phyloP scores from a whole-genome alignment of 495 filamentous ascomycete species.

The Aspergillus mulundensis region DNA sequence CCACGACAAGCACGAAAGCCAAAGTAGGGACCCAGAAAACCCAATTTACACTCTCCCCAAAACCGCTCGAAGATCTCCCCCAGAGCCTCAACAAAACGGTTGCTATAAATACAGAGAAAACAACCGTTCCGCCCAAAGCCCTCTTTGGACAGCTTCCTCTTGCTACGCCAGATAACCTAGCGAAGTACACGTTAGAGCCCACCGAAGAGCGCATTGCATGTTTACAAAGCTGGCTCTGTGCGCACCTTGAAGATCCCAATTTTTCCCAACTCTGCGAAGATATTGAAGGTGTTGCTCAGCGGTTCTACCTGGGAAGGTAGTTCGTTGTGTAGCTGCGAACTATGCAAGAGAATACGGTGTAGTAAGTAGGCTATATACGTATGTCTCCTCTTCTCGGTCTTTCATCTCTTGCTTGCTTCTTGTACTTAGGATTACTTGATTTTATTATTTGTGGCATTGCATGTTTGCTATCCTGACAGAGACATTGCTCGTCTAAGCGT shows the following conservation, averaged over 20 bases:
- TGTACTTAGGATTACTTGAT: neutral
- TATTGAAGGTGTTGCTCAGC: conserved; percentile 42
- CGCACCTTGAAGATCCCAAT: conserved; percentile 39
- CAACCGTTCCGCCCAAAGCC: neutral
- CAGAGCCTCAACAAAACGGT: neutral
- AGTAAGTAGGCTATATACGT: neutral
- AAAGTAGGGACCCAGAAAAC: neutral
- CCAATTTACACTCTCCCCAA: neutral
- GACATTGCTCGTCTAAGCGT: neutral
- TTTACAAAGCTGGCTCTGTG: conserved; percentile 43
- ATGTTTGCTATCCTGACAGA: neutral
- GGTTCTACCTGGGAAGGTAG: conserved; percentile 37
- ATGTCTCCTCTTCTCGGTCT: neutral
- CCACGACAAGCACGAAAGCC: neutral
- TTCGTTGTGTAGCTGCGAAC: neutral
- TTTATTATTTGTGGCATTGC: neutral
- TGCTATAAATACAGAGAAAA: conserved; percentile 7
- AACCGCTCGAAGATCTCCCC: neutral
- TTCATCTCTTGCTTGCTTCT: neutral
- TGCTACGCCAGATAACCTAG: conserved; percentile 23
- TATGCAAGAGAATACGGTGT: neutral
- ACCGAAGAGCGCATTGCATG: conserved; percentile 31
- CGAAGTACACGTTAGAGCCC: conserved; percentile 32
- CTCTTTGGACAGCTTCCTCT: neutral
- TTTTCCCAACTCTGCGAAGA: conserved; percentile 43